These are phyloP conservation scores for Melanogaster broomeanus DNA, from an alignment of 768 basidiomycete genomes.

Conservation along the genomic window DNA sequence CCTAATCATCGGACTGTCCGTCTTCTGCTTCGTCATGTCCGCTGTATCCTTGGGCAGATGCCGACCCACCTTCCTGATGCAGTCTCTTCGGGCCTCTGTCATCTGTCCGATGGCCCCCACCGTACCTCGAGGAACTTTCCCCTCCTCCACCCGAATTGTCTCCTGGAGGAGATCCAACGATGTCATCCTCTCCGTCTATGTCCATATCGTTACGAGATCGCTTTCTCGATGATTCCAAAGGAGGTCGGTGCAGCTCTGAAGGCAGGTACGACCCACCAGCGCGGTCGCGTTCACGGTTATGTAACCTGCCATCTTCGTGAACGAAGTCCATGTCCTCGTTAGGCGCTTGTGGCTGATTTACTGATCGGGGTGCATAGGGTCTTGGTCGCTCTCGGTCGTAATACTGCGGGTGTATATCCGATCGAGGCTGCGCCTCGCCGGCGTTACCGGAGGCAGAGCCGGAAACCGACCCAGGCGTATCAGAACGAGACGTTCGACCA, in stretches of 20 bases:
- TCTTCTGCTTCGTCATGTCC: slow-evolving; percentile 35
- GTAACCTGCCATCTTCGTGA: slow-evolving; percentile 53
- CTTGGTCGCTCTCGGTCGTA: slow-evolving; percentile 52
- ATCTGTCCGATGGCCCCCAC: slow-evolving; percentile 40
- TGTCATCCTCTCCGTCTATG: slow-evolving; percentile 55
- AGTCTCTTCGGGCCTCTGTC: slow-evolving; percentile 63
- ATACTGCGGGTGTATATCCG: slow-evolving; percentile 47
- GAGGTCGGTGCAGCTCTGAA: slow-evolving; percentile 39
- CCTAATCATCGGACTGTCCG: slow-evolving; percentile 34
- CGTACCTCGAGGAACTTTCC: slow-evolving; percentile 35
- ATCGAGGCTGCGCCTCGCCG: slow-evolving; percentile 50
- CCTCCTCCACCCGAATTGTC: slow-evolving; percentile 30
- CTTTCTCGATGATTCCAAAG: slow-evolving; percentile 52
- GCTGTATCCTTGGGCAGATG: slow-evolving; percentile 26
- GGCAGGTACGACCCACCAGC: slow-evolving; percentile 33
- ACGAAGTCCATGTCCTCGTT: slow-evolving; percentile 53
- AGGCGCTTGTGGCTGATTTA: slow-evolving; percentile 37
- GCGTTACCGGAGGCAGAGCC: slow-evolving; percentile 39
- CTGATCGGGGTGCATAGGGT: slow-evolving; percentile 54
- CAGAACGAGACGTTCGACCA: slow-evolving; percentile 51
- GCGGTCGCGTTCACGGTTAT: slow-evolving; percentile 40
- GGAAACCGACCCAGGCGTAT: slow-evolving; percentile 58
- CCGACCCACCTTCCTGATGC: slow-evolving; percentile 45
- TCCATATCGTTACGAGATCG: slow-evolving; percentile 67
- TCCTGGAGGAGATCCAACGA: slow-evolving; percentile 32